Evolutionary conservation across 164 flowering plant genomes (phyloP), one percentile per base, ranked within the genome.

Genomic region (Vitis labrusca): DNA sequence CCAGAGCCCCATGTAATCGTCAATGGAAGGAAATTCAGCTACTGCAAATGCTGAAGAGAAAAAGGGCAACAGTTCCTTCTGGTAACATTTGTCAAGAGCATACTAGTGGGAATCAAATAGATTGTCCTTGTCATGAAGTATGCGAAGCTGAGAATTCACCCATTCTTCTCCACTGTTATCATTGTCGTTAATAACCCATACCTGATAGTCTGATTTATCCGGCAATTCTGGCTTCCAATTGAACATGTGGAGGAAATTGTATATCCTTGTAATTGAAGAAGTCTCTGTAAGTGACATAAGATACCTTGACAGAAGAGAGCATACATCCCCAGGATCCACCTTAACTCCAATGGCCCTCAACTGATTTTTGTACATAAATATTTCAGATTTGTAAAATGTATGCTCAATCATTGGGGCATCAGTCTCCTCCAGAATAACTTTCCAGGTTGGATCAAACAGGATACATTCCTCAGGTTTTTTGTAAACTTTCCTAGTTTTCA

Each of bases 321-420:
- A 68, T 50, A 48, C 68, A 2, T 73, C 72, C 57, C 12, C 52
- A 60, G 50, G 7, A 17, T 61, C 69, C 1, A 48, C 29, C 15
- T 69, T 69, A 16, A 73, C 73, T 5, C 80, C 71, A 0, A 65
- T 60, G 1, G 64, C 71, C 32, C 61, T 67, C 50, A 77, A 29
- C 55, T 73, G 56, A 8, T 48, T 17, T 61, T 10, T 50, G 16
- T 69, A 66, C 47, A 56, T 7, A 2, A 30, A 48, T 15, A 50
- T 65, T 3, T 9, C 29, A 15, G 37, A 2, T 32, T 67, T 64
- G 57, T 65, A 77, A 49, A 63, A 69, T 23, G 13, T 58, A 53
- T 64, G 67, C 65, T 77, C 76, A 52, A 77, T 68, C 44, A 69
- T 52, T 7, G 80, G 76, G 7, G 49, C 73, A 73, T 71, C 80